Base-by-base conservation (phyloP, 768 basidiomycete genomes). In the Dendrothele bispora region DNA sequence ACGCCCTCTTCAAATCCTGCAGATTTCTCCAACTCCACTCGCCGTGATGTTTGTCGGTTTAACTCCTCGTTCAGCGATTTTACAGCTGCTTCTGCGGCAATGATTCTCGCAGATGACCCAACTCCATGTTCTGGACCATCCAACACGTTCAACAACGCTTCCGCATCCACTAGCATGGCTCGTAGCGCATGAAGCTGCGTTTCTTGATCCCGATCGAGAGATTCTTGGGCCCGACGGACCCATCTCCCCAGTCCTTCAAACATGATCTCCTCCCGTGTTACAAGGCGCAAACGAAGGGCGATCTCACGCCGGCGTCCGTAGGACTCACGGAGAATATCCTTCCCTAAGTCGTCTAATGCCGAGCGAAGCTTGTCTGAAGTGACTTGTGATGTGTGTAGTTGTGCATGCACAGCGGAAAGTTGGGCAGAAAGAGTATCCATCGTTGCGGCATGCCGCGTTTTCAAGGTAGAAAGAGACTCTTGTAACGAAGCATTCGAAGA, bases 251-350 rank as follows among this genome's bases (percentile, higher is more conserved):
- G 55, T 6, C 66, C 72, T 54, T 84, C 81, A 2, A 72, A 67
- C 0, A 84, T 55, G 22, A 68, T 62, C 57, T 88, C 86, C 57
- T 91, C 88, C n/a, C 86, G 67, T 0, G 74, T 73, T 2, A 84
- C 67, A 55, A 88, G 68, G 1, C 74, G 70, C 2, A 92, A 77
- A 10, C 89, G 68, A 22, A 90, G 57, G 0, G 78, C 71, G 1
- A 90, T 77, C 57, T 93, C 90, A 27, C 86, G 71, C 20, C 90
- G 69, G 15, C 90, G 77, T 3, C 88, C 89, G 49, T 80, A 87
- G 0, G 77, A 72, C 60, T 91, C 90, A 24, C 83, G 80, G 28
- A 83, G 74, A 25, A 88, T 70, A 44, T 90, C 85, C 29, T 82
- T 79, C 0, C 84, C 83, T 0, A 90, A 67, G 36, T 88, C 83